These are phyloP conservation scores for Diutina pseudorugosa DNA, from an alignment of 1,139 yeast species.

Conservation along the genomic window DNA sequence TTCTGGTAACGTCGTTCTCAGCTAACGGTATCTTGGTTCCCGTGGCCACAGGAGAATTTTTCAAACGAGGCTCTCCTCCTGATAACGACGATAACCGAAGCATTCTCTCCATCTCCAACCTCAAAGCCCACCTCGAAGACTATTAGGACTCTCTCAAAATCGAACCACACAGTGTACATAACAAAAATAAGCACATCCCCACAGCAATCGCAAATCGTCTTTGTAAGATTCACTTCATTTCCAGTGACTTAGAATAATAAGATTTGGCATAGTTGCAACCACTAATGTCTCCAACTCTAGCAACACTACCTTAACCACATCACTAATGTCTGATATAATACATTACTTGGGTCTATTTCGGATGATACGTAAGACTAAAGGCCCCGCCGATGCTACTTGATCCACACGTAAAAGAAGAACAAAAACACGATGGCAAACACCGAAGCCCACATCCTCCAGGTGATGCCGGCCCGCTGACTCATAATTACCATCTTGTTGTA, in stretches of 20 bases:
- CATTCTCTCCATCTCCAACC: background rate
- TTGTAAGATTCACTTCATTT: too few relatives aligned
- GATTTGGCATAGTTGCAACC: too few relatives aligned
- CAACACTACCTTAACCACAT: background rate
- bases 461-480: slow-evolving; percentile 74
- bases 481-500: slow-evolving; percentile 64
- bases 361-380: too few relatives aligned
- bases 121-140: background rate
- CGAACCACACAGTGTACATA: too few relatives aligned
- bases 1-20: background rate
- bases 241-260: too few relatives aligned
- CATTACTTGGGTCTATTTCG: too few relatives aligned
- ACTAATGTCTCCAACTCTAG: too few relatives aligned
- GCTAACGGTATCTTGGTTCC: background rate
- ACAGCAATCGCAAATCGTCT: too few relatives aligned
- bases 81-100: background rate
- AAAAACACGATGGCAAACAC: slow-evolving; percentile 52
- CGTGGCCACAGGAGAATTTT: background rate
- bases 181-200: too few relatives aligned
- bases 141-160: too few relatives aligned
- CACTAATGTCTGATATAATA: background rate
- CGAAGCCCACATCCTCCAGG: slow-evolving; percentile 67
- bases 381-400: too few relatives aligned
- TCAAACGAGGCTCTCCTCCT: background rate
- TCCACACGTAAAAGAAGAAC: slow-evolving; percentile 80